A percentile compares a stretch with the other conserved stretches of the same genome.
These are phyloP conservation scores for Lanmaoa pseudosensibilis DNA, from an alignment of 768 basidiomycete species.

Conservation along the genomic window DNA sequence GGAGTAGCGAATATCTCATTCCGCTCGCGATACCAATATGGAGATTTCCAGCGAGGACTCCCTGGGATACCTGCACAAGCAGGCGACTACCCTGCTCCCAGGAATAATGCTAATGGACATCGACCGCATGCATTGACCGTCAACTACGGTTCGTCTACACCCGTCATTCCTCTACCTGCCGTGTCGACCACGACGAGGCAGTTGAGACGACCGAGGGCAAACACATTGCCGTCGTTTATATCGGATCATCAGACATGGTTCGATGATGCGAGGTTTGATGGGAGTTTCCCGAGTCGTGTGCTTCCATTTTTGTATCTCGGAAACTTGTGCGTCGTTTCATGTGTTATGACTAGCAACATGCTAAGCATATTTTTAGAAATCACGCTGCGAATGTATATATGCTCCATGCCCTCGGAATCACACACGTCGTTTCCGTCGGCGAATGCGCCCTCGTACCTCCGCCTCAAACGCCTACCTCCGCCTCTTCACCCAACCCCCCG, in stretches of 20 bases:
- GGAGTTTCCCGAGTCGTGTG: constrained; percentile 92
- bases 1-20: constrained; percentile 22
- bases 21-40: constrained; percentile 26
- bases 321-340: constrained; percentile 68
- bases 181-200: constrained; percentile 22
- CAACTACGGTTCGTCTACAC: constrained; percentile 19
- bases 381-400: constrained; percentile 94
- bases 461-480: constrained; percentile 38
- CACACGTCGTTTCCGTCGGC: constrained; percentile 95
- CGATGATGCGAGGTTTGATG: constrained; percentile 89
- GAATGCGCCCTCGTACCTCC: constrained; percentile 91
- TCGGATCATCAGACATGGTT: constrained; percentile 92
- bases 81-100: constrained; percentile 12
- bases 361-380: constrained; percentile 51
- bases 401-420: constrained; percentile 94
- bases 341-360: not conserved
- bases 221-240: constrained; percentile 63
- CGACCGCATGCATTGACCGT: constrained; percentile 25
- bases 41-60: constrained; percentile 24
- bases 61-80: constrained; percentile 2
- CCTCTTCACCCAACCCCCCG: not conserved
- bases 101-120: constrained; percentile 12
- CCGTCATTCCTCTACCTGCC: constrained; percentile 2
- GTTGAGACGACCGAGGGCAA: constrained; percentile 60
- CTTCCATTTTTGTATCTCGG: constrained; percentile 93